A percentile compares a stretch with the other conserved stretches of the same genome.
Evolutionary conservation across 257 asterid genomes (phyloP).

Genomic region (Pogostemon cablin): DNA sequence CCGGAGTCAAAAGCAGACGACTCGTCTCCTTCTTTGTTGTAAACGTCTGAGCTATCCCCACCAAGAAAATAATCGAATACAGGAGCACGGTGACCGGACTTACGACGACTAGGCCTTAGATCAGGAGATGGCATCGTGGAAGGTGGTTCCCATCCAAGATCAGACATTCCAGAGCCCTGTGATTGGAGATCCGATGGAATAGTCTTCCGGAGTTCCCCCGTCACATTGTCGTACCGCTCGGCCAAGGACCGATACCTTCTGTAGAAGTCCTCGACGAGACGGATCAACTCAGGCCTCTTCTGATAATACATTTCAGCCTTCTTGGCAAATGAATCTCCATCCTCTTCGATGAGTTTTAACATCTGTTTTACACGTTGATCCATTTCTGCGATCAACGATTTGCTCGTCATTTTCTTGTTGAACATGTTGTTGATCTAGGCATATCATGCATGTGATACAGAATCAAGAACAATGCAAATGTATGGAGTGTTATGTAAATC

Average conservation of each 20-base stretch:
- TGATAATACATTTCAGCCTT: conserved; percentile 66
- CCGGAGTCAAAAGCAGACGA: conserved; percentile 64
- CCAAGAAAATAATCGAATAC: conserved; percentile 73
- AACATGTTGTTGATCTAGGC: conserved; percentile 29
- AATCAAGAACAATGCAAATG: background rate
- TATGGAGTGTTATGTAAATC: conserved; percentile 31
- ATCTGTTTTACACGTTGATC: conserved; percentile 62
- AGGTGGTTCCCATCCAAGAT: conserved; percentile 65
- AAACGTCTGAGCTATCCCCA: conserved; percentile 43
- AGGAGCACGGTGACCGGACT: conserved; percentile 68
- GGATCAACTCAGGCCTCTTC: conserved; percentile 58
- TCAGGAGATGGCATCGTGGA: conserved; percentile 57
- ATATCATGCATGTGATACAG: conserved; percentile 16
- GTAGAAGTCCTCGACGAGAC: conserved; percentile 61
- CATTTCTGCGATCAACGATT: conserved; percentile 56
- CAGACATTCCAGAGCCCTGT: conserved; percentile 71
- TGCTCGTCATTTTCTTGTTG: conserved; percentile 40
- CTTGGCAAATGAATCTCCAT: conserved; percentile 64
- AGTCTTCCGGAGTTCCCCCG: conserved; percentile 52
- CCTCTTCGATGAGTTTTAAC: conserved; percentile 64
- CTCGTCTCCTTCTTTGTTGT: conserved; percentile 58
- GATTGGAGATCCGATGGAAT: conserved; percentile 77
- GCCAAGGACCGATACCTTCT: conserved; percentile 63
- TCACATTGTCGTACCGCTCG: conserved; percentile 61
- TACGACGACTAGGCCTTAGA: conserved; percentile 38